Base-by-base conservation (phyloP, 306 rosid genomes). In the Parietaria judaica region DNA sequence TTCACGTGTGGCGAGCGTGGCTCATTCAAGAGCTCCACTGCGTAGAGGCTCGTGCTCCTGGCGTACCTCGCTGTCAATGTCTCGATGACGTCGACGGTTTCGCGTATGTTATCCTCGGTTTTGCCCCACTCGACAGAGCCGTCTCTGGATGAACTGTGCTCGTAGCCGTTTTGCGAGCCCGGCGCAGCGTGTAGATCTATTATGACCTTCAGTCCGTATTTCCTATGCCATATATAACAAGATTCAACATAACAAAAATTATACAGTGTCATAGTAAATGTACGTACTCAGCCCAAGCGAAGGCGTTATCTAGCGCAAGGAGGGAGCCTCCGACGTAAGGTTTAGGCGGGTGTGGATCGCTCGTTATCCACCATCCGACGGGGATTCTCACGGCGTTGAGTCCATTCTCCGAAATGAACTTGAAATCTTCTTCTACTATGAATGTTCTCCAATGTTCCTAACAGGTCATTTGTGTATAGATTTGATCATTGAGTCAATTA, bases 361-460 rank as follows among this genome's bases (percentile, higher is more conserved):
- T 86, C 46, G 95, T 88, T 58, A 84, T 84, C 97, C 97, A 89
- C 97, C 95, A 89, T 0, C 97, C 97, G 7, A 89, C 81, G 3
- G 95, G 97, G 11, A 89, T 89, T 82, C 97, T 89, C 46, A 80
- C 86, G 0, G 87, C 84, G 52, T 80, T 78, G 48, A 89, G 43
- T 64, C 88, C 88, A 38, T 69, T 81, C 23, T 15, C 55, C 1
- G 78, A 78, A 55, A 86, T 76, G 76, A 80, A 84, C 54, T 84
- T 66, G 73, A 89, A 82, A 68, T 89, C 97, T 5, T 76, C 56
- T 71, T 86, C 92, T 4, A 76, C 89, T 12, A 89, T 83, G 66
- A 73, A 89, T 31, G 78, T 83, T n/a, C 58, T 63, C 96, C 96
- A 89, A 37, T 89, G 95, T 16, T 86, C 78, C 95, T 89, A 54